Evolutionary conservation across 1,284 basidiomycete genomes (phyloP).

Genomic region (Pterulicium gracile): DNA sequence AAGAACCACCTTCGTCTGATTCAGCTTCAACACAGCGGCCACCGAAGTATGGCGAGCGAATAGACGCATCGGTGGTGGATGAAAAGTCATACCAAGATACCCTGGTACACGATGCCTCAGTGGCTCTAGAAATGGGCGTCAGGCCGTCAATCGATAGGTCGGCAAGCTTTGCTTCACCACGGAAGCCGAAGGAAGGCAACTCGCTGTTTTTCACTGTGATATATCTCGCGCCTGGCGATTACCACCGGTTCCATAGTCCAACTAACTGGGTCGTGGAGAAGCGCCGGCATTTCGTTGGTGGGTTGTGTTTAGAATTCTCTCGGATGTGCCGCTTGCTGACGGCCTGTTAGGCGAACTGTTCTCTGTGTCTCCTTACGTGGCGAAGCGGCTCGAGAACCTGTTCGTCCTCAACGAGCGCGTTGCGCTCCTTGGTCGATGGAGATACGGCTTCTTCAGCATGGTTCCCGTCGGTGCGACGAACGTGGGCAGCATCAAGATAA

Average conservation of each 20-base stretch:
- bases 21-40: constrained; percentile 28
- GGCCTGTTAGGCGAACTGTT: constrained; percentile 71
- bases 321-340: constrained; percentile 2
- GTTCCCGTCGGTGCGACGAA: constrained; percentile 97
- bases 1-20: constrained; percentile 15
- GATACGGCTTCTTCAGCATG: constrained; percentile 95
- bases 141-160: constrained; percentile 28
- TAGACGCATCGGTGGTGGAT: constrained; percentile 77
- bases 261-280: constrained; percentile 79
- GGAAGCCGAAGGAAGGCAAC: constrained; percentile 65
- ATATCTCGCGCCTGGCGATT: constrained; percentile 92
- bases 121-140: constrained; percentile 59
- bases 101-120: constrained; percentile 55
- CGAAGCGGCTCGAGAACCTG: constrained; percentile 82
- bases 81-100: constrained; percentile 64
- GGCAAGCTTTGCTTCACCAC: constrained; percentile 74
- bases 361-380: constrained; percentile 95
- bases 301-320: constrained; percentile 11
- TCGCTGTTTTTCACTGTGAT: constrained; percentile 87
- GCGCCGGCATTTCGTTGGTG: constrained; percentile 86
- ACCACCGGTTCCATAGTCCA: constrained; percentile 93
- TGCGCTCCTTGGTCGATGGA: constrained; percentile 93
- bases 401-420: constrained; percentile 98
- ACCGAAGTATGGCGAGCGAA: constrained; percentile 86
- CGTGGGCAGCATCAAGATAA: constrained; percentile 93